Evolutionary conservation across 2,329 filamentous ascomycete genomes (phyloP), one percentile per base, ranked within the genome.

Genomic region (Madurella fahalii): DNA sequence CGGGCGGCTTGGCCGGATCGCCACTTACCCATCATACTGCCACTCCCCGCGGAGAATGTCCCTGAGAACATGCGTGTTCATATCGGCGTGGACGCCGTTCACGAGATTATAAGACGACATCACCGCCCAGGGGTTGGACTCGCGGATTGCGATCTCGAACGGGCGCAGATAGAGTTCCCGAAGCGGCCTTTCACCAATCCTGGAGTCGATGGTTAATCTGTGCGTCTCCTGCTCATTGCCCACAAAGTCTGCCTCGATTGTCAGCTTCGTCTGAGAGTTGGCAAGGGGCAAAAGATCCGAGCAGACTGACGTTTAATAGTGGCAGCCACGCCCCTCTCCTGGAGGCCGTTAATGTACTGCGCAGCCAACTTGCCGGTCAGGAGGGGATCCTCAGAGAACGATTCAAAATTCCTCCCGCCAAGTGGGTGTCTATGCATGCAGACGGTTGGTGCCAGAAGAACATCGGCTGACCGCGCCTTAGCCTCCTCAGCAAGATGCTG

Each of bases 351-450:
- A 65, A 89, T 85, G 58, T 89, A 89, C 56, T 86, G 80, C 1
- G 86, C 82, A 12, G 87, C 86, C 57, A 91, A 73, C 58, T 85
- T 87, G 32, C 88, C 88, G 0, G 88, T 89, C 5, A 95, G 77
- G 9, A 86, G 79, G 0, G 89, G 89, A 61, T 94, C 90, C 68
- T 94, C 90, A 0, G 87, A 90, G 68, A 91, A 94, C 0, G 89
- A 91, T 70, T 95, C 90, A 62, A 94, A 95, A 60, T 91, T 91
- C 56, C 90, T 80, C 16, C 90, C 90, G n/a, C 89, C 89, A 0
- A 94, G 77, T 0, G 90, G 90, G 47, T 88, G 88, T 15, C 90
- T 82, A 64, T 94, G 89, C 76, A 90, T 86, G 72, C 89, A 91
- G 34, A 91, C 84, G 1, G 89, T 92, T 2, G 88, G 89, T 0